These are phyloP conservation scores for Candida sanyaensis DNA, from an alignment of 1,139 yeast genomes.

Conservation along the genomic window DNA sequence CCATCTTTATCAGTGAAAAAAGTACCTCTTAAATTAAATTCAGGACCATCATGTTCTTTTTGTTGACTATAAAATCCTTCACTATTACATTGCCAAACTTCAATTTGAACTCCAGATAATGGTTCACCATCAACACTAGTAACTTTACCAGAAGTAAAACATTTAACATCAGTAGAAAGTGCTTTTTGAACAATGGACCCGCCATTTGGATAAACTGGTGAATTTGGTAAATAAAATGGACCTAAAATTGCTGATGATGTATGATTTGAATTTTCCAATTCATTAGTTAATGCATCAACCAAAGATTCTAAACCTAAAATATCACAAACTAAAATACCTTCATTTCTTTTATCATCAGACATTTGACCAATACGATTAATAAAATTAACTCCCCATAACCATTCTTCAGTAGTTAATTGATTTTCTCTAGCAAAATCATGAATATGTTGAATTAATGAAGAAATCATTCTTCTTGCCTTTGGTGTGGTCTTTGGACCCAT, in stretches of 20 bases:
- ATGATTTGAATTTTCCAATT: constrained; percentile 20
- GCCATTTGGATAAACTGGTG: constrained; percentile 28
- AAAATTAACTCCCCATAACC: constrained; percentile 17
- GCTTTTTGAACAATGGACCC: constrained; percentile 26
- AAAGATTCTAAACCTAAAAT: constrained; percentile 17
- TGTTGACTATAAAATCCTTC: constrained; percentile 19
- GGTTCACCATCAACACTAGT: constrained; percentile 17
- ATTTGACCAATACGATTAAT: constrained; percentile 18
- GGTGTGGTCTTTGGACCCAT: constrained; percentile 32
- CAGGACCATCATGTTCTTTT: constrained; percentile 25
- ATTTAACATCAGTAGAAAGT: constrained; percentile 19
- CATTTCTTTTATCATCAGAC: constrained; percentile 17
- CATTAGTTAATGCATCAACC: constrained; percentile 21
- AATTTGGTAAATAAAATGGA: constrained; percentile 28
- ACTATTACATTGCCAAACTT: constrained; percentile 20
- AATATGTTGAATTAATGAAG: constrained; percentile 21
- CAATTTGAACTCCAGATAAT: constrained; percentile 16
- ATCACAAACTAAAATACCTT: constrained; percentile 18
- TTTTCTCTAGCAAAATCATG: constrained; percentile 19
- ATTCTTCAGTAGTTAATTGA: constrained; percentile 18
- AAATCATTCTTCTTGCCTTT: constrained; percentile 21
- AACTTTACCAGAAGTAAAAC: constrained; percentile 25
- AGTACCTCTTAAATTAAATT: constrained; percentile 20
- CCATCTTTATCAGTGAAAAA: constrained; percentile 16
- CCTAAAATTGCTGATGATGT: constrained; percentile 32